Conservation (phyloP, 768 basidiomycete genomes). For the Scleroderma citrinum region DNA sequence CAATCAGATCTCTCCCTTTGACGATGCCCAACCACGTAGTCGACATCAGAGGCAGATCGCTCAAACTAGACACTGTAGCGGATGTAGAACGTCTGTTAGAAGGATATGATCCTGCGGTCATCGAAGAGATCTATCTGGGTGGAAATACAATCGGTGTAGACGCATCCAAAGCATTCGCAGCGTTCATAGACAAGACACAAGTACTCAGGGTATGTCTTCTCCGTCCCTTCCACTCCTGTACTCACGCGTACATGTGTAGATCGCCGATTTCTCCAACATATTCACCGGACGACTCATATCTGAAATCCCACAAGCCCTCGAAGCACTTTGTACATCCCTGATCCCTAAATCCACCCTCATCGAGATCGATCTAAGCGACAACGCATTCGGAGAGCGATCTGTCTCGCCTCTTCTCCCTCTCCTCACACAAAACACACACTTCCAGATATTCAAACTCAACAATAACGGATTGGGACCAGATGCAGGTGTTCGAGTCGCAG, state of each 20-base stretch:
- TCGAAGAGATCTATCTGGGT: conserved; percentile 89
- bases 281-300: conserved; percentile 95
- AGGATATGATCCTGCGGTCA: conserved; percentile 52
- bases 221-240: not conserved
- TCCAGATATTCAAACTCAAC: conserved; percentile 80
- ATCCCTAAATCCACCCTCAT: conserved; percentile 73
- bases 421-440: conserved; percentile 67
- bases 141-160: conserved; percentile 94
- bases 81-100: conserved; percentile 73
- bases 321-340: conserved; percentile 84
- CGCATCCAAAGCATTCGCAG: conserved; percentile 79
- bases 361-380: conserved; percentile 90
- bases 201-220: conserved; percentile 57
- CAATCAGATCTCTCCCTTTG: not conserved
- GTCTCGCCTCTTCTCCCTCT: conserved; percentile 92
- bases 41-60: conserved; percentile 28
- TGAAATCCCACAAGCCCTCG: conserved; percentile 89
- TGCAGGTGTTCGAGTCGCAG: conserved; percentile 81
- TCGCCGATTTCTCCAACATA: conserved; percentile 95
- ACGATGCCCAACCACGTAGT: conserved; percentile 19
- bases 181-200: conserved; percentile 64
- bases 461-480: conserved; percentile 95
- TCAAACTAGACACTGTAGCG: conserved; percentile 72
- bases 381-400: conserved; percentile 93
- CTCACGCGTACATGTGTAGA: too few species aligned